Percentiles rank a stretch among this genome's conserved stretches.
phyloP scores from a whole-genome alignment of 495 filamentous ascomycete genomes.

The Apodospora peruviana region DNA sequence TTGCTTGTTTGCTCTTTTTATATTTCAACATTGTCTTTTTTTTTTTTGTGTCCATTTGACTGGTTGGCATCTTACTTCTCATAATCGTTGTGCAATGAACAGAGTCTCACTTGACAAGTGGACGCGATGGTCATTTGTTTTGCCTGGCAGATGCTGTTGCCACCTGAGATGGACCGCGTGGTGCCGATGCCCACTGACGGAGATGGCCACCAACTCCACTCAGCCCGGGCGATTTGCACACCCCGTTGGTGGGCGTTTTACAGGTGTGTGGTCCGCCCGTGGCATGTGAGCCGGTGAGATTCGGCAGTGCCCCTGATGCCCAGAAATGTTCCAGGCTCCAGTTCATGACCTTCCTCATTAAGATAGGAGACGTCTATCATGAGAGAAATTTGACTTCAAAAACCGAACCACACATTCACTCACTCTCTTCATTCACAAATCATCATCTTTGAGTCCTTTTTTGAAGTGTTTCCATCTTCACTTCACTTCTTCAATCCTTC shows the following conservation, averaged over 20 bases:
- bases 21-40: no score
- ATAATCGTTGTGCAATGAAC: no score
- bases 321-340: neutral
- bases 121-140: no score
- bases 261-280: neutral
- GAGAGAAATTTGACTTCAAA: no score
- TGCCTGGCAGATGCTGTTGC: no score
- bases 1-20: no score
- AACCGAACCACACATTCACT: neutral
- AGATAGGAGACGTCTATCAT: no score
- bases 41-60: no score
- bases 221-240: neutral
- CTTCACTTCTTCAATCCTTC: neutral
- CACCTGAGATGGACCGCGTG: neutral
- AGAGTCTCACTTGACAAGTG: no score
- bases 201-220: neutral
- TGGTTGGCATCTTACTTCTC: no score
- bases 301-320: neutral
- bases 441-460: neutral
- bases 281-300: neutral
- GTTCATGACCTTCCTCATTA: neutral
- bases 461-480: neutral
- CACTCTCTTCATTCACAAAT: neutral
- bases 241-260: neutral
- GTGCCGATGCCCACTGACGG: neutral